Percentiles rank a stretch among this genome's conserved stretches.
phyloP scores from a whole-genome alignment of 495 filamentous ascomycete genomes.

The Xylaria longipes region DNA sequence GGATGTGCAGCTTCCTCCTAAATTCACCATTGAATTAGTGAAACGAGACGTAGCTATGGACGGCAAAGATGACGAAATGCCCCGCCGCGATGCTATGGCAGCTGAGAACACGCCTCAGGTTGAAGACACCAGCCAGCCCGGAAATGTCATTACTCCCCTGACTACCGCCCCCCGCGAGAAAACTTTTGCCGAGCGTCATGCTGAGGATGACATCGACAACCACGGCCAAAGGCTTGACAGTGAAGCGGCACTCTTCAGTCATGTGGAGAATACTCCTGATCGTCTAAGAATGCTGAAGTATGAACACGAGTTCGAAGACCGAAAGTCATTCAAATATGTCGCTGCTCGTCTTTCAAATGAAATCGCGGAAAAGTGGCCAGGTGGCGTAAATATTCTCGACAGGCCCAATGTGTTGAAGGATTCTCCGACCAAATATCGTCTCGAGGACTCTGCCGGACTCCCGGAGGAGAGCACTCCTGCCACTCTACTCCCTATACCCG shows the following conservation, averaged over 20 bases:
- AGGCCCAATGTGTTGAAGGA: slow-evolving; percentile 45
- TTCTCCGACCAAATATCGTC: slow-evolving; percentile 42
- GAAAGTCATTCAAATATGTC: background rate
- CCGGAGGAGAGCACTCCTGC: slow-evolving; percentile 40
- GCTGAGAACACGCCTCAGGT: background rate
- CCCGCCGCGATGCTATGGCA: slow-evolving; percentile 12
- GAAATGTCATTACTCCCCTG: background rate
- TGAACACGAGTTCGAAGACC: background rate
- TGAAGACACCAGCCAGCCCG: background rate
- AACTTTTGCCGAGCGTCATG: background rate
- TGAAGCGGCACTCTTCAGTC: slow-evolving; percentile 36
- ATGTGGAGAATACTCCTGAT: slow-evolving; percentile 27
- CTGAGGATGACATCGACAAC: slow-evolving; percentile 21
- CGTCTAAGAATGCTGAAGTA: background rate
- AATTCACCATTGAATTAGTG: slow-evolving; percentile 69
- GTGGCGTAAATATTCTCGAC: slow-evolving; percentile 39
- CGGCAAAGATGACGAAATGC: slow-evolving; percentile 27
- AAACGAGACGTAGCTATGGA: slow-evolving; percentile 29
- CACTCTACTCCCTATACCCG: slow-evolving; percentile 62
- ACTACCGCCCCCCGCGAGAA: background rate
- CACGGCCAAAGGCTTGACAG: slow-evolving; percentile 24
- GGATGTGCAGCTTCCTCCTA: slow-evolving; percentile 77
- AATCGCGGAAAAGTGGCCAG: slow-evolving; percentile 28
- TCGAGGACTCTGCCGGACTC: slow-evolving; percentile 24
- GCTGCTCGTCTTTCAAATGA: slow-evolving; percentile 32